Evolutionary conservation across 306 rosid genomes (phyloP).

Genomic region (Corylus heterophylla): DNA sequence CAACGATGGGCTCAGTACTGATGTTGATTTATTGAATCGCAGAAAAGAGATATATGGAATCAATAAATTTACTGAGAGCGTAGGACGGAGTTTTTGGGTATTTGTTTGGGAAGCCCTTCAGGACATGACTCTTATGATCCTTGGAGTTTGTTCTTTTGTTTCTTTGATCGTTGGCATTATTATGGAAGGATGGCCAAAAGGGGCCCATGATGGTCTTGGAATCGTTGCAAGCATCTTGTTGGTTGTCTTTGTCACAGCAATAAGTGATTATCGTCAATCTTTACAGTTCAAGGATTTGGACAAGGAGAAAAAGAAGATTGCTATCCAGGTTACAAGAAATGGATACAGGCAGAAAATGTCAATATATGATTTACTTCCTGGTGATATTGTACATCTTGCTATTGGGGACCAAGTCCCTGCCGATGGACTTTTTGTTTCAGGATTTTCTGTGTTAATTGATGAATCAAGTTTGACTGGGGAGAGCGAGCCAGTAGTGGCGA

Average conservation of each 20-base stretch:
- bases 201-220: constrained; percentile 96
- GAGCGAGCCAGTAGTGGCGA: constrained; percentile 87
- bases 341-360: constrained; percentile 93
- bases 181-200: constrained; percentile 92
- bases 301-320: constrained; percentile 91
- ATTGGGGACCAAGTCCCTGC: constrained; percentile 97
- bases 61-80: constrained; percentile 78
- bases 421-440: constrained; percentile 82
- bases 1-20: constrained; percentile 51
- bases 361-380: constrained; percentile 88
- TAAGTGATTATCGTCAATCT: constrained; percentile 91
- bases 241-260: constrained; percentile 95
- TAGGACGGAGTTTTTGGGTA: constrained; percentile 65
- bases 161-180: constrained; percentile 81
- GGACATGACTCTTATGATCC: constrained; percentile 96
- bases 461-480: constrained; percentile 98
- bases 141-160: constrained; percentile 83
- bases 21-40: constrained; percentile 35
- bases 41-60: constrained; percentile 71
- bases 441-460: constrained; percentile 80
- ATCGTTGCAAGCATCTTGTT: constrained; percentile 90
- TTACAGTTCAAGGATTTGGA: constrained; percentile 92
- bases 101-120: constrained; percentile 99
- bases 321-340: constrained; percentile 85
- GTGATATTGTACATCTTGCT: constrained; percentile 85